Base-by-base conservation (phyloP, 2,329 filamentous ascomycete species). In the Penicillium freii region DNA sequence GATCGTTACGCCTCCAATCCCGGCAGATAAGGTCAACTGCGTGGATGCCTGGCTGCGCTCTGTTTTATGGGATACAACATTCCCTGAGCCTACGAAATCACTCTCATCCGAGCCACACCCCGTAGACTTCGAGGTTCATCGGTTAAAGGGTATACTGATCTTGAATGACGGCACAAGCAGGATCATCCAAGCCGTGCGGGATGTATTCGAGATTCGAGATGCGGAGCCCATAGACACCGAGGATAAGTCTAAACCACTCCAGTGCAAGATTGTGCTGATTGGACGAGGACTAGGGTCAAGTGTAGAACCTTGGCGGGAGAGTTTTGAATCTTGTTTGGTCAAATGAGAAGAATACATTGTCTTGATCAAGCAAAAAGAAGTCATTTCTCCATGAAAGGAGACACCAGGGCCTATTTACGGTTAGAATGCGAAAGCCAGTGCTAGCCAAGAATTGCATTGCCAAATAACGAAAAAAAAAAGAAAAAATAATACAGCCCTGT, bases 141-240 rank as follows among this genome's bases (percentile, higher is more conserved):
- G 94, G 13, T 79, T 91, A 36, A 99, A 99, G 72, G 93, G 92
- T 0, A 85, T 91, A 3, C 74, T 97, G 7, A 78, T 84, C 0
- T 78, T 93, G 19, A 80, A 87, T 54, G 71, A 76, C 38, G 91
- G 90, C 1, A 78, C 80, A 0, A 78, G 86, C 43, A 90, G 91
- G 71, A 85, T 97, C 62, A 81, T 97, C 8, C 94, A 99, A 73
- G 94, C 92, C 2, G 94, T 99, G 1, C 81, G 93, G 52, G 93
- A 97, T 66, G 84, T 97, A 17, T 99, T 97, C 73, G 94, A 99
- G 68, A 89, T 97, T 25, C 84, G 91, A 25, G 91, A 96, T 63
- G 65, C 68, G 15, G 66, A 71, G n/a, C 61, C 57, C 2, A 52
- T 61, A 8, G 55, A 63, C 10, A n/a, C 56, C 9, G 62, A 66